These are phyloP conservation scores for Hypoxylon cercidicola DNA, from an alignment of 495 filamentous ascomycete genomes.

Conservation along the genomic window DNA sequence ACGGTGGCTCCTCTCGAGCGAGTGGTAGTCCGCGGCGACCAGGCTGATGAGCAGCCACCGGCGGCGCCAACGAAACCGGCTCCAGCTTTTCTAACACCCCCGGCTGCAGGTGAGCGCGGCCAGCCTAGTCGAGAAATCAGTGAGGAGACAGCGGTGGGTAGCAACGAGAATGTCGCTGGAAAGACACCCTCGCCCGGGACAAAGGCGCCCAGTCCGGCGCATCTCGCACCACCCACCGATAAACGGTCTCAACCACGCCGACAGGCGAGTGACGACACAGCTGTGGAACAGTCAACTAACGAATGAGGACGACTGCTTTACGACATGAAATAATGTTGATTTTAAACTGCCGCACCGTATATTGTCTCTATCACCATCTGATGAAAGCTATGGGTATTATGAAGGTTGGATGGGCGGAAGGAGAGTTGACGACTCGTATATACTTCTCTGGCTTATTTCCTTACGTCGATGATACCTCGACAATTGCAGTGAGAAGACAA, in stretches of 20 bases:
- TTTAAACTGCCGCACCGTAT: background rate
- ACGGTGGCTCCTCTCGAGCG: constrained; percentile 43
- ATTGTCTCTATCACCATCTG: background rate
- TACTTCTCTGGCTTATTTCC: constrained; percentile 4
- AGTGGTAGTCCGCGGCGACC: constrained; percentile 41
- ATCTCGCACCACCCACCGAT: constrained; percentile 16
- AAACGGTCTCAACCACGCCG: constrained; percentile 16
- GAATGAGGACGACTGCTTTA: constrained; percentile 6
- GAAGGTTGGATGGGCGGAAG: background rate
- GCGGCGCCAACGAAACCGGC: constrained; percentile 26
- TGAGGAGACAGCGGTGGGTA: constrained; percentile 40
- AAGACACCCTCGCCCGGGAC: constrained; percentile 28
- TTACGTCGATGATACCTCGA: constrained; percentile 28
- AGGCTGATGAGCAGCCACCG: constrained; percentile 37
- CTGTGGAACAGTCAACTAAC: constrained; percentile 15
- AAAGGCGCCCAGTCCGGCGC: constrained; percentile 23
- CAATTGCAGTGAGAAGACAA: constrained; percentile 9
- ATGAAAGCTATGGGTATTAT: background rate
- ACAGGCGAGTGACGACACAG: constrained; percentile 29
- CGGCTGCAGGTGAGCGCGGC: constrained; percentile 20
- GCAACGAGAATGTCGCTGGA: constrained; percentile 21
- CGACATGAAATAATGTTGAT: constrained; percentile 3
- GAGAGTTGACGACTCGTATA: background rate
- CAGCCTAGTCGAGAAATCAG: constrained; percentile 33
- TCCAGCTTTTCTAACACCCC: constrained; percentile 29